Conservation (phyloP, 2,329 filamentous ascomycete genomes). For the Epicoccum nigrum region DNA sequence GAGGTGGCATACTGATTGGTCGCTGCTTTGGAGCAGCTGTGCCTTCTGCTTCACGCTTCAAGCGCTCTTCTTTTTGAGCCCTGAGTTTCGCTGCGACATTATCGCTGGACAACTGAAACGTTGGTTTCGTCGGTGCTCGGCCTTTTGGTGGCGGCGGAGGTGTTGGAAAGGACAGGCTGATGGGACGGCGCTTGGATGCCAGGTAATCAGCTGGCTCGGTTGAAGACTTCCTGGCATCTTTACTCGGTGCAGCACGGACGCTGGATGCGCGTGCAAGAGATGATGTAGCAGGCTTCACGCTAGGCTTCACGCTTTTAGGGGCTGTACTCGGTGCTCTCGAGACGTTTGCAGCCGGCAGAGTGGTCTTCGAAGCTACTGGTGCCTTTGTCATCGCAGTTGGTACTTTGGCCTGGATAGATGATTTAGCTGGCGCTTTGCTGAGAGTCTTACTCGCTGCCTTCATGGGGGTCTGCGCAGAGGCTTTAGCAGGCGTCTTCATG, state of each 20-base stretch:
- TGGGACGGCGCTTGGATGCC: constrained; percentile 54
- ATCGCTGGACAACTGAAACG: constrained; percentile 61
- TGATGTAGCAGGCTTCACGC: constrained; percentile 36
- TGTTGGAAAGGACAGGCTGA: constrained; percentile 56
- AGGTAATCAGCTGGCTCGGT: constrained; percentile 45
- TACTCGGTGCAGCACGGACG: constrained; percentile 31
- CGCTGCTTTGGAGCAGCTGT: constrained; percentile 33
- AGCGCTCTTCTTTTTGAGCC: constrained; percentile 56
- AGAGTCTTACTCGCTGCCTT: background rate
- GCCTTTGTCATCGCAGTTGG: background rate
- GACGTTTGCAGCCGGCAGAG: constrained; percentile 23
- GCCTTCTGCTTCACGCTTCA: constrained; percentile 52
- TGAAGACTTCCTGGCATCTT: constrained; percentile 30
- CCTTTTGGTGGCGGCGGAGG: constrained; percentile 55
- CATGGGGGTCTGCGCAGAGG: background rate
- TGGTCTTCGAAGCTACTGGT: constrained; percentile 1
- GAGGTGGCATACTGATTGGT: constrained; percentile 55
- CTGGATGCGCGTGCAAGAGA: constrained; percentile 37
- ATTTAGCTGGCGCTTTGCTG: background rate
- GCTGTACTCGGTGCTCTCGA: constrained; percentile 36
- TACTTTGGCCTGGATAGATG: background rate
- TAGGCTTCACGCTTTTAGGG: constrained; percentile 41
- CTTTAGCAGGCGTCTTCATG: background rate
- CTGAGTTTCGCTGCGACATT: constrained; percentile 60
- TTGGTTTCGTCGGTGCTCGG: constrained; percentile 57